phyloP scores from a whole-genome alignment of 2,329 filamentous ascomycete species.

The Claviceps fusiformis region DNA sequence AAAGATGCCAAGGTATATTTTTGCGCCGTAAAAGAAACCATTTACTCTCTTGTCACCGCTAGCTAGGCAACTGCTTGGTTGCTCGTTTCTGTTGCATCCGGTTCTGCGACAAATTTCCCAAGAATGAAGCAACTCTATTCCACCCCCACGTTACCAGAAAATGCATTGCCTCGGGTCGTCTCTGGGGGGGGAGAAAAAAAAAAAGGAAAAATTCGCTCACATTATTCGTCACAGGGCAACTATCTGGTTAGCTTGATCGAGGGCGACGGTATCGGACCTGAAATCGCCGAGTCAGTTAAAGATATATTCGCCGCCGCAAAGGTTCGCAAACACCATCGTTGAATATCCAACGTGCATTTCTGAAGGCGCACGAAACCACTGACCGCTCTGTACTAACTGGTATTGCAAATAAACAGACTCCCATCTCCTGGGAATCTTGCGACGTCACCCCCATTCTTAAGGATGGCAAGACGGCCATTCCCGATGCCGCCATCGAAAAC shows the following conservation, averaged over 20 bases:
- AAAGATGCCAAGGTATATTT: constrained; percentile 72
- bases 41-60: background rate
- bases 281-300: constrained; percentile 96
- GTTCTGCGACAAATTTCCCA: background rate
- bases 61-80: background rate
- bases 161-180: background rate
- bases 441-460: constrained; percentile 90
- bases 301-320: constrained; percentile 95
- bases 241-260: constrained; percentile 95
- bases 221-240: constrained; percentile 52
- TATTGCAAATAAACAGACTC: constrained; percentile 44
- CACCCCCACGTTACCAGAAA: constrained; percentile 7
- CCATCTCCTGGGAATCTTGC: constrained; percentile 92
- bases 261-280: constrained; percentile 96
- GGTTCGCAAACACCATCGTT: constrained; percentile 33
- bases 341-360: background rate
- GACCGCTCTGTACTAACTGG: background rate
- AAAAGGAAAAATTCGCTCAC: background rate
- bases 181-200: background rate
- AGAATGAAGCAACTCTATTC: constrained; percentile 11
- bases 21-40: background rate
- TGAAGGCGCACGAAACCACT: background rate
- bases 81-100: background rate
- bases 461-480: constrained; percentile 92
- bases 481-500: constrained; percentile 82